Percentiles rank a stretch among this genome's conserved stretches.
phyloP scores from a whole-genome alignment of 1,139 yeast genomes.

The Kodamaea alishanica region DNA sequence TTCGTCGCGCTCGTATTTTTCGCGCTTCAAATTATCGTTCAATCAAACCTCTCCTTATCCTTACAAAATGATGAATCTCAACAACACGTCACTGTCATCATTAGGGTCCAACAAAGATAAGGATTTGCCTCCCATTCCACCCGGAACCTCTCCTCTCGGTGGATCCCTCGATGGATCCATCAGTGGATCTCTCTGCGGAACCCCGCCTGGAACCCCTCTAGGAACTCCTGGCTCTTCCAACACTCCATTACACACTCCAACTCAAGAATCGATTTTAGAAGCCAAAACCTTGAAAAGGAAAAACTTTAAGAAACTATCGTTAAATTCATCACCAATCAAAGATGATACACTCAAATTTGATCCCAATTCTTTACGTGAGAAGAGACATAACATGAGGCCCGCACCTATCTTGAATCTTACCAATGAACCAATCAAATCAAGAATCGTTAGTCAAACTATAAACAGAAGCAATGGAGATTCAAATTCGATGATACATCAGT shows the following conservation, averaged over 20 bases:
- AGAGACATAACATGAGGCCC: slow-evolving; percentile 16
- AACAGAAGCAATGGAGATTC: neutral
- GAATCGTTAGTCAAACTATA: neutral
- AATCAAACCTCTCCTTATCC: slow-evolving; percentile 6
- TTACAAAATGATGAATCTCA: slow-evolving; percentile 22
- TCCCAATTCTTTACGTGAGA: slow-evolving; percentile 12
- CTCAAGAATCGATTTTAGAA: slow-evolving; percentile 29
- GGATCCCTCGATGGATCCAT: slow-evolving; percentile 2
- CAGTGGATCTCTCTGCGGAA: too few relatives aligned
- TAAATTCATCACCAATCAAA: slow-evolving; percentile 24
- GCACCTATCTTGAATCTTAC: slow-evolving; percentile 19
- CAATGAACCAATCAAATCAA: slow-evolving; percentile 1
- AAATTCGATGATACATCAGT: neutral
- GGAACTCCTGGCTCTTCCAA: slow-evolving; percentile 2
- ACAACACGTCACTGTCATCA: slow-evolving; percentile 26
- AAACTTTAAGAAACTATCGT: slow-evolving; percentile 67
- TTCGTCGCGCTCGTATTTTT: too few relatives aligned
- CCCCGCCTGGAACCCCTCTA: neutral
- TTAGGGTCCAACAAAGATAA: slow-evolving; percentile 29
- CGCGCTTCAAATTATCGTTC: too few relatives aligned
- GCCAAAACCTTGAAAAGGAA: slow-evolving; percentile 65
- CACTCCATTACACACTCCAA: slow-evolving; percentile 4
- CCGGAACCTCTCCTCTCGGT: slow-evolving; percentile 10
- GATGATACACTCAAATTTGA: slow-evolving; percentile 8
- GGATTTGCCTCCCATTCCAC: slow-evolving; percentile 40